These are phyloP conservation scores for Discostella stelligera DNA, from an alignment of 352 stramenopile species.

Conservation along the genomic window DNA sequence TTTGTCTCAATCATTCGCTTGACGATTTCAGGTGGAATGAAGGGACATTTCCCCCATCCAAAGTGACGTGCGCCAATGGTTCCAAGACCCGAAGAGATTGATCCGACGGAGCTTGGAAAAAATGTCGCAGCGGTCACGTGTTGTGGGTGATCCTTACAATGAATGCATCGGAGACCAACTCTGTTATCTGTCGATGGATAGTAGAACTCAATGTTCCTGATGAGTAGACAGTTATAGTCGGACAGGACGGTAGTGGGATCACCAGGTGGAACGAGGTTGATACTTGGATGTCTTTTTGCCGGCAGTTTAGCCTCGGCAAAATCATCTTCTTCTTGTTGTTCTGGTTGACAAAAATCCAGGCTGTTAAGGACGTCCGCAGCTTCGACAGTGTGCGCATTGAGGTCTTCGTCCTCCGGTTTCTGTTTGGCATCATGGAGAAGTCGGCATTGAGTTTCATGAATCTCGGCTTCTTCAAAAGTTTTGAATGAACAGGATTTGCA, in stretches of 20 bases:
- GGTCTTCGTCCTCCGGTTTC: constrained; percentile 7
- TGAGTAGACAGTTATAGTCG: constrained; percentile 57
- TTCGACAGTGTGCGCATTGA: constrained; percentile 3
- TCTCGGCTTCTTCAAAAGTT: constrained; percentile 35
- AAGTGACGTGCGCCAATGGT: constrained; percentile 53
- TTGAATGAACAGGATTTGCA: constrained; percentile 39
- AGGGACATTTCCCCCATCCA: constrained; percentile 49
- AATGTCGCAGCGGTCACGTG: constrained; percentile 49
- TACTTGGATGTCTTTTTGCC: constrained; percentile 8
- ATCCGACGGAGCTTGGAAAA: constrained; percentile 46
- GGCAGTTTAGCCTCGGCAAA: constrained; percentile 4
- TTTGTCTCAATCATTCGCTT: constrained; percentile 45
- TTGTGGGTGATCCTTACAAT: constrained; percentile 46
- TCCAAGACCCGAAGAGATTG: constrained; percentile 50
- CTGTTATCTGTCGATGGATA: constrained; percentile 40
- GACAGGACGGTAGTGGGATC: constrained; percentile 28
- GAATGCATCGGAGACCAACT: constrained; percentile 50
- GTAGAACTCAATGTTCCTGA: constrained; percentile 53
- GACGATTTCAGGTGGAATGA: constrained; percentile 25
- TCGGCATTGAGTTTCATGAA: constrained; percentile 37
- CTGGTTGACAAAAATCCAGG: constrained; percentile 13
- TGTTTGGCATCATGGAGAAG: constrained; percentile 13
- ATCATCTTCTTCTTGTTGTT: constrained; percentile 4
- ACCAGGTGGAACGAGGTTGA: constrained; percentile 34
- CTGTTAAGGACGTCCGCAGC: constrained; percentile 30